phyloP scores from a whole-genome alignment of 75 land plant species.

The Cryptomeria japonica region DNA sequence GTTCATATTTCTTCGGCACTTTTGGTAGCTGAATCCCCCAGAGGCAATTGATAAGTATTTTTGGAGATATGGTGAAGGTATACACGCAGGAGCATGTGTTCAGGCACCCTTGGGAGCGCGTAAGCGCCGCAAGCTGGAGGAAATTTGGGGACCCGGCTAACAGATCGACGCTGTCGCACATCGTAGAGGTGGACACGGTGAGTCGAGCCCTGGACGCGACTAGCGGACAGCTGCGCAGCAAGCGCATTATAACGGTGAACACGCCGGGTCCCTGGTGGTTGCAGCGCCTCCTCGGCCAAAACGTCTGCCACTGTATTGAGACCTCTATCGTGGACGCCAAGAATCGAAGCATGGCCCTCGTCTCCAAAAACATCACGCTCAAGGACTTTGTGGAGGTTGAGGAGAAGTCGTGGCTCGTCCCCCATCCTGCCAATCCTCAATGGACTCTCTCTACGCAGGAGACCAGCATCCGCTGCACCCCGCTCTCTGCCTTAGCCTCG shows the following conservation, averaged over 20 bases:
- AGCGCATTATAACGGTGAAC: slow-evolving; percentile 77
- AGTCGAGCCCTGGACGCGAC: slow-evolving; percentile 53
- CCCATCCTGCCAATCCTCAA: slow-evolving; percentile 79
- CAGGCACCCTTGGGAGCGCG: slow-evolving; percentile 98
- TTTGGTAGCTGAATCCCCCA: no score
- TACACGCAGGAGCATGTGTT: slow-evolving; percentile 88
- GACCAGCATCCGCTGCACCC: slow-evolving; percentile 75
- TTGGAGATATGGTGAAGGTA: slow-evolving; percentile 47
- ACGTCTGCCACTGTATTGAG: slow-evolving; percentile 86
- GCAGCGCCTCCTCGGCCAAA: slow-evolving; percentile 69
- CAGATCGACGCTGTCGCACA: slow-evolving; percentile 57
- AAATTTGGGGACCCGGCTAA: slow-evolving; percentile 83
- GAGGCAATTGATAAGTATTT: no score
- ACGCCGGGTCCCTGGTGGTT: slow-evolving; percentile 87
- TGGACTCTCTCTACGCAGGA: slow-evolving; percentile 87
- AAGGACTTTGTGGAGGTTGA: slow-evolving; percentile 85
- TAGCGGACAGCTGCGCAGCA: slow-evolving; percentile 59
- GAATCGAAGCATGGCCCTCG: slow-evolving; percentile 63
- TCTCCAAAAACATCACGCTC: slow-evolving; percentile 75
- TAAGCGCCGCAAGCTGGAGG: slow-evolving; percentile 86
- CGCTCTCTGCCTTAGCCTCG: slow-evolving; percentile 79
- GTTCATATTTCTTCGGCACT: no score
- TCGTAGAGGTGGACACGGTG: slow-evolving; percentile 86
- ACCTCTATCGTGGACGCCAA: slow-evolving; percentile 71
- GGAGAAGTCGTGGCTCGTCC: slow-evolving; percentile 68